Base-by-base conservation (phyloP, 805 yeast genomes). In the Candida insectalens region DNA sequence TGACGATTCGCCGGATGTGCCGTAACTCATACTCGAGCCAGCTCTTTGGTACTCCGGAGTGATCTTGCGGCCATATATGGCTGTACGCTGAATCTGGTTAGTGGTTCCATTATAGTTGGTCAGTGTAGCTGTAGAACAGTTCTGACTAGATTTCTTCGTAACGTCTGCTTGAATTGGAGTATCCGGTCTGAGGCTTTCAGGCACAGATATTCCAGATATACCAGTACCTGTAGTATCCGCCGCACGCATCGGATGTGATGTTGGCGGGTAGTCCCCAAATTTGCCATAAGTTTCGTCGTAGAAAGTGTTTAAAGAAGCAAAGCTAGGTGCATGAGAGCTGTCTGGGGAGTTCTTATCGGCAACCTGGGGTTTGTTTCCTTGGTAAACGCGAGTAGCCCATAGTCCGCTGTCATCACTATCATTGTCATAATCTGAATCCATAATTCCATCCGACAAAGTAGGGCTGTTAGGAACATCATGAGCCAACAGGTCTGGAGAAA, bases 301-400 rank as follows among this genome's bases (percentile, higher is more conserved):
- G 38, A 71, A 67, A 50, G 87, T 75, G 47, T 78, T 87, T 48
- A 82, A 58, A 0, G 88, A 80, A 1, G 89, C 89, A 62, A 79
- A 80, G 40, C 87, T 78, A 27, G 82, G 83, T 40, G 74, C 77
- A 12, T 27, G 14, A 17, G 13, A 7, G 21, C 23, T 25, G 17
- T 3, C 23, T 6, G 34, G 22, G 14, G 12, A 6, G 19, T 27
- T 15, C 10, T 7, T 6, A 8, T 27, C 30, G 14, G 8, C 14
- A 25, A 9, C 27, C 23, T 8, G 23, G 23, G 9, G 7, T 10
- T n/a, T n/a, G n/a, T n/a, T n/a, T 7, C 23, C 23, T 7, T 8
- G 12, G 23, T 21, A 21, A 7, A 8, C 10, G 10, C 12, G 7
- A 12, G 10, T 8, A 12, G 7, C 7, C 12, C 12, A 7, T 21